These are phyloP conservation scores for Pythium diclinum DNA, from an alignment of 352 stramenopile genomes.

Conservation along the genomic window DNA sequence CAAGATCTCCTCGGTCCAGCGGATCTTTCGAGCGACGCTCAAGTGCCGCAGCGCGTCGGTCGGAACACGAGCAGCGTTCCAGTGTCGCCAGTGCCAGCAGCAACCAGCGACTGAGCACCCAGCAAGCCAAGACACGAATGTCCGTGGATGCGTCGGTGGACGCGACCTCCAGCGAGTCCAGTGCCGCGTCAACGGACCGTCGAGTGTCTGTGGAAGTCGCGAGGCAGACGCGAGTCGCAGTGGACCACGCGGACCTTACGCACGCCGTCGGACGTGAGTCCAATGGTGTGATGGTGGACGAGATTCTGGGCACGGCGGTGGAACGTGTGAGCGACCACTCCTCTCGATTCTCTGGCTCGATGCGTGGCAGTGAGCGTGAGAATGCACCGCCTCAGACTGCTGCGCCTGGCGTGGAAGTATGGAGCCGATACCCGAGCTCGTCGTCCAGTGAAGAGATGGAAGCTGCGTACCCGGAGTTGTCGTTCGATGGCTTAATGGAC, in stretches of 20 bases:
- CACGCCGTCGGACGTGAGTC: background rate
- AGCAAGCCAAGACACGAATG: background rate
- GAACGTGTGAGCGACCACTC: background rate
- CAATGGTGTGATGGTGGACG: background rate
- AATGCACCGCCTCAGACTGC: background rate
- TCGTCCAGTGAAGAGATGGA: conserved; percentile 27
- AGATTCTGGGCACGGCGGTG: conserved; percentile 1
- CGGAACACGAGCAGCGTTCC: background rate
- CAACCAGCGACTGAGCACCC: background rate
- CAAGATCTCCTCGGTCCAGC: background rate
- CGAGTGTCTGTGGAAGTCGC: conserved; percentile 14
- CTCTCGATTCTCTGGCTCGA: conserved; percentile 4
- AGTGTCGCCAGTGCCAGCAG: conserved; percentile 2
- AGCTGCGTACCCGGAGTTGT: conserved; percentile 17
- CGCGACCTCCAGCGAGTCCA: background rate
- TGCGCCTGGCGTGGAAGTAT: conserved; percentile 10
- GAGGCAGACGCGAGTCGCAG: conserved; percentile 3
- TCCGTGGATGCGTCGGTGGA: background rate
- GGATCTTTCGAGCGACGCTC: conserved; percentile 1
- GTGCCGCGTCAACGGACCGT: background rate
- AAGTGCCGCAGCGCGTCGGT: background rate
- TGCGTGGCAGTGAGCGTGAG: background rate
- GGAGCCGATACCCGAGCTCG: conserved; percentile 28
- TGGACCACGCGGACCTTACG: conserved; percentile 6
- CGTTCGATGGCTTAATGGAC: background rate